phyloP scores from a whole-genome alignment of 2,329 filamentous ascomycete species.

The Neonectria neomacrospora region DNA sequence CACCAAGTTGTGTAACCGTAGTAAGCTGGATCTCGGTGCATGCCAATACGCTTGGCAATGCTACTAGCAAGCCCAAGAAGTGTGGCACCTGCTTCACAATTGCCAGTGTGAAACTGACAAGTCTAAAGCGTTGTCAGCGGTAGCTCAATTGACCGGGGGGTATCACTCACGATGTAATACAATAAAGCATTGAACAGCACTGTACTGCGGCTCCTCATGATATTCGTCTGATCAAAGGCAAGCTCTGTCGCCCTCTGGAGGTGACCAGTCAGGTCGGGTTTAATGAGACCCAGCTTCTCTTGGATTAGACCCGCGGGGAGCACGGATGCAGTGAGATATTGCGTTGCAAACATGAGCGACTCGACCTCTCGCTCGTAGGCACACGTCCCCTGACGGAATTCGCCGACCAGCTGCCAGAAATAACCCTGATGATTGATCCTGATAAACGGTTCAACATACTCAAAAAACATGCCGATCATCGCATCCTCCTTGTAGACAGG shows the following conservation, averaged over 20 bases:
- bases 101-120: constrained; percentile 31
- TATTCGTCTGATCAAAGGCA: constrained; percentile 28
- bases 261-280: constrained; percentile 20
- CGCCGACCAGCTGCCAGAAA: constrained; percentile 30
- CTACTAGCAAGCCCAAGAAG: constrained; percentile 30
- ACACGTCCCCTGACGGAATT: constrained; percentile 25
- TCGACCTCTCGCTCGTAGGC: constrained; percentile 24
- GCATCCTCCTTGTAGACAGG: constrained; percentile 24
- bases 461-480: constrained; percentile 27
- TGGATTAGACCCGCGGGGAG: constrained; percentile 23
- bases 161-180: constrained; percentile 32
- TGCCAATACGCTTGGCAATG: constrained; percentile 30
- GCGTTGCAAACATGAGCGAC: constrained; percentile 30
- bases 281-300: constrained; percentile 20
- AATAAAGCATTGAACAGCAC: constrained; percentile 29
- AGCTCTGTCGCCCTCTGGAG: constrained; percentile 29
- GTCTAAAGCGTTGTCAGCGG: constrained; percentile 21
- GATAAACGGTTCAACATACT: constrained; percentile 32
- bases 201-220: constrained; percentile 32
- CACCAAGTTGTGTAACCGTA: constrained; percentile 33
- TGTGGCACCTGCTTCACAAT: constrained; percentile 28
- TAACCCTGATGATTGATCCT: constrained; percentile 27
- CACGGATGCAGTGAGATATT: constrained; percentile 27
- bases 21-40: constrained; percentile 33
- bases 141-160: background rate